Conservation (phyloP, 352 stramenopile genomes). For the Phytophthora cajani region DNA sequence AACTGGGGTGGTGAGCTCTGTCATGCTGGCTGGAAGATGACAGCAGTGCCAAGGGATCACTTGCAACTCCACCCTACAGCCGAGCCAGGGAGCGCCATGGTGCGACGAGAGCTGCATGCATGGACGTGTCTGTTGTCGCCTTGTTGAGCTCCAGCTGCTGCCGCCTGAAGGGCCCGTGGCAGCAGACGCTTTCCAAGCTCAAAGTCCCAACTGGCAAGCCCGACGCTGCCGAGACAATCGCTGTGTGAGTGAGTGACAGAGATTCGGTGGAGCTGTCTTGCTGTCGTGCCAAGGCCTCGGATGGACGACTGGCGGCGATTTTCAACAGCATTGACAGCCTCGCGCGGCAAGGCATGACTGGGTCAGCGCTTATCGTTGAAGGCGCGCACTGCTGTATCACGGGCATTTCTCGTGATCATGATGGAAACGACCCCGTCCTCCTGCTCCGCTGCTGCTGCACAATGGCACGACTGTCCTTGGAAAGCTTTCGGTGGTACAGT, state of each 20-base stretch:
- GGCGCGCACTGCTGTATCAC: constrained; percentile 5
- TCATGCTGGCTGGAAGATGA: constrained; percentile 1
- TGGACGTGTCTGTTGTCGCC: constrained; percentile 14
- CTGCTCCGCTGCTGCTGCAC: not conserved
- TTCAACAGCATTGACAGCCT: constrained; percentile 11
- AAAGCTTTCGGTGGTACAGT: constrained; percentile 1
- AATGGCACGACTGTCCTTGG: not conserved
- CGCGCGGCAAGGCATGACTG: not conserved
- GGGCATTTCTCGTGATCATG: constrained; percentile 10
- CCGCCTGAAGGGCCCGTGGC: not conserved
- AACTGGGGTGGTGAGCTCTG: not conserved
- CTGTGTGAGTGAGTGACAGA: constrained; percentile 9
- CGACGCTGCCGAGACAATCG: not conserved
- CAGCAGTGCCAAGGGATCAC: not conserved
- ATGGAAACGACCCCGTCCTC: not conserved
- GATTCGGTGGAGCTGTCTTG: constrained; percentile 23
- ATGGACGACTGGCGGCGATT: constrained; percentile 5
- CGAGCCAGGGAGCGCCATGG: not conserved
- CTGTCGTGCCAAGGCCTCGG: not conserved
- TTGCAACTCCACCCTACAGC: not conserved
- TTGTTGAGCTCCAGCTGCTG: constrained; percentile 31
- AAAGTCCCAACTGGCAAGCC: constrained; percentile 1
- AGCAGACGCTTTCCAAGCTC: not conserved
- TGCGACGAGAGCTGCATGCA: constrained; percentile 7
- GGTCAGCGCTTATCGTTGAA: constrained; percentile 23